Base-by-base conservation (phyloP, 2,329 filamentous ascomycete species). In the Anthostomella pinea region DNA sequence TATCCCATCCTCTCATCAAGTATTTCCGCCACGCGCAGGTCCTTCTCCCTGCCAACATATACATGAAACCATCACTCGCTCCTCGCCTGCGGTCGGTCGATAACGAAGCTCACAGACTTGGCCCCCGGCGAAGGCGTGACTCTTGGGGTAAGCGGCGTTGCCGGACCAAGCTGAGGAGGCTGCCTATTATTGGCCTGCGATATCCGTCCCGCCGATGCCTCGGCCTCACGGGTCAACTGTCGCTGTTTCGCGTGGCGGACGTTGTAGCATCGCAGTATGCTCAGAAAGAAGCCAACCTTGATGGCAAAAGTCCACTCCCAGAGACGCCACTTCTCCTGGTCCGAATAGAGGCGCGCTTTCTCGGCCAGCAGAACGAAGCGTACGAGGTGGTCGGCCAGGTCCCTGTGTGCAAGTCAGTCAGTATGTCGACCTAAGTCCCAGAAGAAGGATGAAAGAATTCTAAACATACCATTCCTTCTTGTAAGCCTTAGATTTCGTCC, bases 321-420 rank as follows among this genome's bases (percentile, higher is more conserved):
- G 6, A 23, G 30, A 3, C 34, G 36, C 53, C 53, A 56, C 20
- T 51, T 47, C 28, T 39, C 45, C 28, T 46, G 46, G 22, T 48
- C 38, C 10, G 44, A 47, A 30, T 30, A 33, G 4, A 41, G 29
- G 7, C 54, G 53, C 19, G 37, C 43, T 26, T 38, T 41, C 19
- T 57, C 53, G 28, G 53, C 46, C 17, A 47, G 38, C 33, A 57
- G 43, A 22, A 55, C 49, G 40, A 56, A 57, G 32, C 53, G 50
- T n/a, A 41, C 23, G 28, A 57, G 37, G 30, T 57, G 43, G 36
- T 54, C 51, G 6, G 45, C 45, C 5, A 55, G 43, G 16, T 53
- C 51, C 53, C n/a, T n/a, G n/a, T n/a, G n/a, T n/a, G n/a, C n/a
- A n/a, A n/a, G n/a, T n/a, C n/a, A n/a, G n/a, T n/a, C n/a, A n/a